phyloP scores from a whole-genome alignment of 164 flowering plant species.

The Sedum album region DNA sequence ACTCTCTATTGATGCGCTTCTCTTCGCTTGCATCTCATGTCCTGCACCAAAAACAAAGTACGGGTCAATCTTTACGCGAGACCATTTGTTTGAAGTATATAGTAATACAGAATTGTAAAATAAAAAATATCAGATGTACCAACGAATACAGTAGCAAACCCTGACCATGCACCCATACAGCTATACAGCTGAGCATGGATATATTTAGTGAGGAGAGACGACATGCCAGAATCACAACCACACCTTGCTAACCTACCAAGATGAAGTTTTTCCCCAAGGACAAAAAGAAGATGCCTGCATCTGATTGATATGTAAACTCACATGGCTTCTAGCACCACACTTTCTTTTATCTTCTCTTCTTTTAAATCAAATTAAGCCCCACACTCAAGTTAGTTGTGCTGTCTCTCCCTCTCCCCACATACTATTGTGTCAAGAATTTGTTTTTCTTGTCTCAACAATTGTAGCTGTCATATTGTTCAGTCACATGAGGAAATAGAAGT shows the following conservation, averaged over 20 bases:
- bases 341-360: background rate
- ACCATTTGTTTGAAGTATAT: too few relatives aligned
- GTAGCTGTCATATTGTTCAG: slow-evolving; percentile 1
- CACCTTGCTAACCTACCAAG: background rate
- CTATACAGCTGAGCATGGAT: too few relatives aligned
- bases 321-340: background rate
- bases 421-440: background rate
- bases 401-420: background rate
- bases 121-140: too few relatives aligned
- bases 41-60: too few relatives aligned
- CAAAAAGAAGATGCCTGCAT: background rate
- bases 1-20: too few relatives aligned
- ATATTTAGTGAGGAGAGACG: too few relatives aligned
- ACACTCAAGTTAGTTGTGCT: background rate
- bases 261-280: background rate
- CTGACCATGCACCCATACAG: too few relatives aligned
- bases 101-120: too few relatives aligned
- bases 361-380: slow-evolving; percentile 1
- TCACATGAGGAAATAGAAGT: background rate
- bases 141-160: too few relatives aligned
- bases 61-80: too few relatives aligned
- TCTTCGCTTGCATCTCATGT: too few relatives aligned
- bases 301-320: background rate
- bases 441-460: background rate
- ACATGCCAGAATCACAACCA: background rate